Base-by-base conservation (phyloP, 768 basidiomycete species). In the Termitomyces eurrhizus region DNA sequence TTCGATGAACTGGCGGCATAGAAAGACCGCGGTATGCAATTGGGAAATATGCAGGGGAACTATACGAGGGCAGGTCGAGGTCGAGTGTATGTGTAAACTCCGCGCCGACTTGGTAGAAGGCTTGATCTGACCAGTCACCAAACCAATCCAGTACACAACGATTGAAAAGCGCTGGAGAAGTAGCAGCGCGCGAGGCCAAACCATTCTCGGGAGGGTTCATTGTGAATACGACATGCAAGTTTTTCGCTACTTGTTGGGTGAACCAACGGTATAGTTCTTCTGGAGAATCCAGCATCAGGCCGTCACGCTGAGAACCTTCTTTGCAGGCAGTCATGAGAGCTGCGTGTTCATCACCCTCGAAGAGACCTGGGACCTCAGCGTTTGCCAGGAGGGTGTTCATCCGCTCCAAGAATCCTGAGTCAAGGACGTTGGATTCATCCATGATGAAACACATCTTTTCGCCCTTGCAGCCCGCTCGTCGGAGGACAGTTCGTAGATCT, bases 401-500 rank as follows among this genome's bases (percentile, higher is more conserved):
- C n/a, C 97, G 87, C 72, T 99, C 97, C 64, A 99, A 77, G 83
- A 99, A 99, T 50, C 97, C 97, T 13, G 97, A 96, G 72, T 99
- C 97, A 36, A 98, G 88, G 13, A 98, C 97, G 68, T 99, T 98
- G 4, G 97, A 98, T 73, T 99, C 97, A 73, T 99, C 97, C 97
- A 99, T 98, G 77, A 99, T 98, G 81, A 99, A 99, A 72, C 95
- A 98, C 52, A 99, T 90, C 77, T 98, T 98, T 75, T 99, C 97
- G 66, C 95, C 95, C 71, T 98, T 99, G 80, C 95, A 98, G 7
- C 97, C 97, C 7, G 96, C 81, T 39, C 97, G 89, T 48, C 97
- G 92, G 41, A 99, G 86, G 6, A 99, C 97, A 0, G 87, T 92
- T 45, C 97, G 88, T 49, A 99, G 80, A 72, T 99, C 97, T 64